Base-by-base conservation (phyloP, 2,329 filamentous ascomycete species). In the Chaetoscypha palmicola region DNA sequence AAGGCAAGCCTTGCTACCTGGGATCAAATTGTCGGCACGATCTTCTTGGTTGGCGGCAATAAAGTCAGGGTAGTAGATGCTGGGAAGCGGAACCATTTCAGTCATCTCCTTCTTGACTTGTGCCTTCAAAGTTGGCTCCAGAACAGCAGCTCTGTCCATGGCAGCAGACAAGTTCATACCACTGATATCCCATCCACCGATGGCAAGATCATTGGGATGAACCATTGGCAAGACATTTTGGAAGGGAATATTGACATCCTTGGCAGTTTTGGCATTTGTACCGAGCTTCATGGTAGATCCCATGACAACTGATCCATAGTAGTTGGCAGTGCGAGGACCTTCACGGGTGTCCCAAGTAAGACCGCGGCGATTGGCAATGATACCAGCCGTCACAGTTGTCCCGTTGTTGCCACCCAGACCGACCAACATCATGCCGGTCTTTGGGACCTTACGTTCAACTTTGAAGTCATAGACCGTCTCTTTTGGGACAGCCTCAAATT, bases 341-440 rank as follows among this genome's bases (percentile, higher is more conserved):
- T 96, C 88, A 62, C 91, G 90, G 59, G 92, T 97, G 53, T 96
- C 87, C 92, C 92, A 98, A 50, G 74, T 72, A 47, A 97, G 77
- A 47, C 79, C 76, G 58, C 83, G 86, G 64, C 87, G 86, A 71
- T 98, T 98, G 68, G 91, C 92, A 64, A 98, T 77, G 68, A 98
- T 94, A 66, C 91, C 92, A 50, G 92, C 92, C 48, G 92, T 97
- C 51, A 98, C 88, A 46, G 92, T 98, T 55, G 88, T 88, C 55
- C 92, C 92, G 65, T 98, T 98, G 79, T 98, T 98, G 62, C 92
- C 92, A 68, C 92, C 92, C 81, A 85, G 91, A 53, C 92, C 92
- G 56, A 98, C 91, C 55, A 98, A 77, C 92, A 98, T 97, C 72
- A 96, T 79, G 63, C 92, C 92, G 56, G 88, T 79, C 76, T 91